Percentiles rank a stretch among this genome's conserved stretches.
Evolutionary conservation across 495 filamentous ascomycete species (phyloP).

Genomic region (Choiromyces venosus): DNA sequence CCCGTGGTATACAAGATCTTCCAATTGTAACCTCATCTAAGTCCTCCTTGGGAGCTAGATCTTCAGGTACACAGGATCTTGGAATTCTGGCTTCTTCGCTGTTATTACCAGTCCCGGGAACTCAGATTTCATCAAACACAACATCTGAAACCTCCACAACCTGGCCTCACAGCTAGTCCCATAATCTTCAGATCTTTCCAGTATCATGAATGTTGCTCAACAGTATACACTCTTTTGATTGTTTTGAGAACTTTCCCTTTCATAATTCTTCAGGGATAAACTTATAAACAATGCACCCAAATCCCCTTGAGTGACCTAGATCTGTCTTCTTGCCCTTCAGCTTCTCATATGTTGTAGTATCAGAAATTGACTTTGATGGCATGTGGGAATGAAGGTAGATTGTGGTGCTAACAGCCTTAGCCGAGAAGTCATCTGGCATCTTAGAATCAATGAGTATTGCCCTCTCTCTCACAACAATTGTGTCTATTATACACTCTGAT

Average conservation of each 20-base stretch:
- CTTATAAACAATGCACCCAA: constrained; percentile 8
- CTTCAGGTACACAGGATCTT: no score
- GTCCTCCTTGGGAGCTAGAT: no score
- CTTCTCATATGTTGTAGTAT: background rate
- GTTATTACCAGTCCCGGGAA: no score
- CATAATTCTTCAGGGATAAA: no score
- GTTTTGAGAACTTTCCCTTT: background rate
- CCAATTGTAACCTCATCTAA: no score
- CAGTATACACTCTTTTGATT: constrained; percentile 2
- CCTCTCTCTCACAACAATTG: background rate
- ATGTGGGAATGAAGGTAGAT: background rate
- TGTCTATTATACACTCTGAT: background rate
- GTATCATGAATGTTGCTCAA: constrained; percentile 8
- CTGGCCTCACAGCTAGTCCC: background rate
- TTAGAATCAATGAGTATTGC: background rate
- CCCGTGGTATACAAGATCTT: no score
- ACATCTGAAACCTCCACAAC: no score
- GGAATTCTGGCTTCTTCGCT: no score
- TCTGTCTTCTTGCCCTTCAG: no score
- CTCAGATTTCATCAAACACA: no score
- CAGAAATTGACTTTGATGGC: background rate
- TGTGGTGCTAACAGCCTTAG: background rate
- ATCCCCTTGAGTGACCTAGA: background rate
- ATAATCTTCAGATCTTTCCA: constrained; percentile 8
- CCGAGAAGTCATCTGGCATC: background rate